phyloP scores from a whole-genome alignment of 305 asterid species.

The Solanum hybrid region DNA sequence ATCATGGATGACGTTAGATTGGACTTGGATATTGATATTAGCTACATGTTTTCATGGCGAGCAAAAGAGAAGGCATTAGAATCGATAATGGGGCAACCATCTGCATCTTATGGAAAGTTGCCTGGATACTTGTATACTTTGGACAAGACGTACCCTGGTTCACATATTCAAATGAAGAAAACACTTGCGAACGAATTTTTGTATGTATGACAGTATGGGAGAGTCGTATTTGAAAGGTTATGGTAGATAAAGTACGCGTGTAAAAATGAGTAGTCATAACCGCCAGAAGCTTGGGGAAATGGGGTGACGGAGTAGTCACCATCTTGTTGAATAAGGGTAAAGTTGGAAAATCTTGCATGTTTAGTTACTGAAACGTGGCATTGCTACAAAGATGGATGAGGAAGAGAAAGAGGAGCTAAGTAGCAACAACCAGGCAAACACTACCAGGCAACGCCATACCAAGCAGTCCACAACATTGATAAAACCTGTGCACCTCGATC shows the following conservation, averaged over 20 bases:
- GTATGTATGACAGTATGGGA: background rate
- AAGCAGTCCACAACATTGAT: background rate
- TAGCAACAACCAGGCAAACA: background rate
- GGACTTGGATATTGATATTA: background rate
- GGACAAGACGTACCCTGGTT: background rate
- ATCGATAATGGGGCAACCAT: background rate
- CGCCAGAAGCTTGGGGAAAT: background rate
- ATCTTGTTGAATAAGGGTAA: background rate
- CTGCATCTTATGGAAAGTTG: background rate
- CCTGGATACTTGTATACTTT: background rate
- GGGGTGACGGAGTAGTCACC: slow-evolving; percentile 4
- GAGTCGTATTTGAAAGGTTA: background rate
- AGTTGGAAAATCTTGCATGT: background rate
- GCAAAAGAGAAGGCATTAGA: background rate
- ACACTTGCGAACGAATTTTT: background rate
- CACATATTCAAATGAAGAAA: background rate
- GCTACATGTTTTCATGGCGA: background rate
- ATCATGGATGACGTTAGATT: background rate
- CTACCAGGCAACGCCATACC: background rate
- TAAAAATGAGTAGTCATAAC: background rate
- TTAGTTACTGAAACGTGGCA: background rate
- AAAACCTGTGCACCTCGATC: background rate
- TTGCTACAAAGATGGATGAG: background rate
- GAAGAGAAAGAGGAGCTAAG: background rate
- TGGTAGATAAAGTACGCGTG: background rate